These are phyloP conservation scores for Alternaria alternata DNA, from an alignment of 2,329 filamentous ascomycete genomes.

Conservation along the genomic window DNA sequence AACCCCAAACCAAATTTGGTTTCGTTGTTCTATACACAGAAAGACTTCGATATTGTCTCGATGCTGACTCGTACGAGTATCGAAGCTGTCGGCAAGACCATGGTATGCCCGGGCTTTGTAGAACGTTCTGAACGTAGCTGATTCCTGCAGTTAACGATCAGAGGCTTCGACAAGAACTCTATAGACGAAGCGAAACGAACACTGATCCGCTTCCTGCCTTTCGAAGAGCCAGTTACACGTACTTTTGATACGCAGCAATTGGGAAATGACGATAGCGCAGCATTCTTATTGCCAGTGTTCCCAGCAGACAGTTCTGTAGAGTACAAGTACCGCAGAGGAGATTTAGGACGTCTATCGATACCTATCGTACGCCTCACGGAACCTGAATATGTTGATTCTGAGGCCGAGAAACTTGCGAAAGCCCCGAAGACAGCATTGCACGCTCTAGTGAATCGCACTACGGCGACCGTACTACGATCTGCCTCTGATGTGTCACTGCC, in stretches of 20 bases:
- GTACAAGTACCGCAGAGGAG: slow-evolving; percentile 27
- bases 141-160: slow-evolving; percentile 36
- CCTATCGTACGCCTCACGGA: slow-evolving; percentile 19
- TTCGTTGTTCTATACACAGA: slow-evolving; percentile 21
- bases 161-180: slow-evolving; percentile 32
- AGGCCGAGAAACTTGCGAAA: slow-evolving; percentile 1
- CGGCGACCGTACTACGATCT: slow-evolving; percentile 3
- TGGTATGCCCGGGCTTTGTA: slow-evolving; percentile 22
- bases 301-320: slow-evolving; percentile 32
- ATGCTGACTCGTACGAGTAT: slow-evolving; percentile 38
- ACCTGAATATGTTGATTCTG: not conserved
- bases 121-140: not conserved
- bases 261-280: slow-evolving; percentile 17
- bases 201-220: slow-evolving; percentile 39
- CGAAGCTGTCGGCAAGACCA: slow-evolving; percentile 19
- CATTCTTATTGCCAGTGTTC: slow-evolving; percentile 28
- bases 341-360: slow-evolving; percentile 40
- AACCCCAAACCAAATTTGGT: slow-evolving; percentile 12
- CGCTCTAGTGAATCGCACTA: slow-evolving; percentile 7
- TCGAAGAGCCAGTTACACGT: slow-evolving; percentile 19
- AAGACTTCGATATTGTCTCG: slow-evolving; percentile 28
- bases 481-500: not conserved
- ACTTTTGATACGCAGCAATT: slow-evolving; percentile 32
- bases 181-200: slow-evolving; percentile 40
- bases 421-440: not conserved